Conservation (phyloP, 768 basidiomycete species). For the Collybia mongolica region DNA sequence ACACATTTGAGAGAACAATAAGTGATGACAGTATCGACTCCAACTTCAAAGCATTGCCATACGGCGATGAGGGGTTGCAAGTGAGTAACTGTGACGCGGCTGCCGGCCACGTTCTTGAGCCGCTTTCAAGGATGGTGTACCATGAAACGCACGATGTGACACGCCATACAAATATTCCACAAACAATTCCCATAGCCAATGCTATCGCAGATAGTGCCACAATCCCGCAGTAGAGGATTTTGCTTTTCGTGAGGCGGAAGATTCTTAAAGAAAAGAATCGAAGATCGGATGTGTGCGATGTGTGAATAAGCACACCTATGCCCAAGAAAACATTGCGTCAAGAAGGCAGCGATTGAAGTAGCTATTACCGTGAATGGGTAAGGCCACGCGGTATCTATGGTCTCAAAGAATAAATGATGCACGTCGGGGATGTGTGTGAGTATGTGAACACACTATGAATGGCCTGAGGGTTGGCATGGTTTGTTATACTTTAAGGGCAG, state of each 20-base stretch:
- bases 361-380: slow-evolving; percentile 11
- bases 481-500: slow-evolving; percentile 14
- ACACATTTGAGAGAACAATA: background rate
- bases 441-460: slow-evolving; percentile 13
- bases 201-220: background rate
- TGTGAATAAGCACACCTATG: slow-evolving; percentile 10
- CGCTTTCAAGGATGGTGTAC: too few species aligned
- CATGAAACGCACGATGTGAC: background rate
- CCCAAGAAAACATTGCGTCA: slow-evolving; percentile 16
- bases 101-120: too few species aligned
- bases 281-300: too few species aligned
- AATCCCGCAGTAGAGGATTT: background rate
- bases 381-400: slow-evolving; percentile 9
- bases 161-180: slow-evolving; percentile 3
- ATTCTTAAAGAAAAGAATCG: slow-evolving; percentile 2
- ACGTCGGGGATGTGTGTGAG: background rate
- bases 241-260: slow-evolving; percentile 6
- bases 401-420: background rate
- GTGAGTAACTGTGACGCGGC: too few species aligned
- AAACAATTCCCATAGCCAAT: slow-evolving; percentile 2
- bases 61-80: slow-evolving; percentile 5
- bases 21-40: slow-evolving; percentile 13
- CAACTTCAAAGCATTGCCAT: slow-evolving; percentile 17
- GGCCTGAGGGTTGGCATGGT: slow-evolving; percentile 13
- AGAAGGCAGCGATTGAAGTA: slow-evolving; percentile 12